Percentiles rank a stretch among this genome's conserved stretches.
Conservation (phyloP, 768 basidiomycete genomes). For the Psilocybe sp. region DNA sequence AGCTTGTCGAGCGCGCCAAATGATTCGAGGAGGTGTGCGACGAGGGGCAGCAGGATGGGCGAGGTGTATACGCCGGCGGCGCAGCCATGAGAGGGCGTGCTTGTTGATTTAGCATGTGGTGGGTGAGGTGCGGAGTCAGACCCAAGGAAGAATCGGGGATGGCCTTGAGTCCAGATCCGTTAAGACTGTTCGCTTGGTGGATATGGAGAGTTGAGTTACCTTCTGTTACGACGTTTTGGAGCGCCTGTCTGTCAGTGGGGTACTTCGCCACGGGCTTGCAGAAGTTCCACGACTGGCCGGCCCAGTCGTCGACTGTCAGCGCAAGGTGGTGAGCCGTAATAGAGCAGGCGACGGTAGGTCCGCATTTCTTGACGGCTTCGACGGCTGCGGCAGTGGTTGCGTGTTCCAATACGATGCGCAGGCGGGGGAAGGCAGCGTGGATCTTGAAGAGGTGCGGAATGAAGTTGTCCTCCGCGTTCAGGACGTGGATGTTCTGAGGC, state of each 20-base stretch:
- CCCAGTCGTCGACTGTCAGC: constrained; percentile 95
- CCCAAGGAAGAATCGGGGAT: constrained; percentile 95
- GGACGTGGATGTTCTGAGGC: constrained; percentile 77
- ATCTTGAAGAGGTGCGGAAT: constrained; percentile 83
- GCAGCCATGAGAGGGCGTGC: constrained; percentile 70
- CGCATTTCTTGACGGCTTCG: constrained; percentile 77
- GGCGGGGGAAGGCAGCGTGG: constrained; percentile 78
- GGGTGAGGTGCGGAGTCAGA: constrained; percentile 97
- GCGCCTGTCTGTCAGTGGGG: constrained; percentile 84
- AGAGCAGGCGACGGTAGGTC: constrained; percentile 86
- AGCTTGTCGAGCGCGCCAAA: constrained; percentile 84
- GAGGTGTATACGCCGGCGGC: constrained; percentile 97
- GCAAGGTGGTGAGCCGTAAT: constrained; percentile 97
- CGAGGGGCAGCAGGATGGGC: constrained; percentile 85
- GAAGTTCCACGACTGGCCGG: constrained; percentile 91
- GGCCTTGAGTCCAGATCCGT: constrained; percentile 43
- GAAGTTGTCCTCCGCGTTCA: constrained; percentile 92
- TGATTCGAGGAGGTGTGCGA: constrained; percentile 84
- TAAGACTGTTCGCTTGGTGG: neutral
- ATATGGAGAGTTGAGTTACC: constrained; percentile 37
- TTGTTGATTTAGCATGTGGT: constrained; percentile 59
- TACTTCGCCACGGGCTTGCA: constrained; percentile 99
- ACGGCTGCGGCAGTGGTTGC: constrained; percentile 92
- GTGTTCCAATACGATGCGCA: constrained; percentile 96
- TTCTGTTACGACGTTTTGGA: constrained; percentile 73